Conservation (phyloP, 1,284 basidiomycete species). For the Malassezia furfur region DNA sequence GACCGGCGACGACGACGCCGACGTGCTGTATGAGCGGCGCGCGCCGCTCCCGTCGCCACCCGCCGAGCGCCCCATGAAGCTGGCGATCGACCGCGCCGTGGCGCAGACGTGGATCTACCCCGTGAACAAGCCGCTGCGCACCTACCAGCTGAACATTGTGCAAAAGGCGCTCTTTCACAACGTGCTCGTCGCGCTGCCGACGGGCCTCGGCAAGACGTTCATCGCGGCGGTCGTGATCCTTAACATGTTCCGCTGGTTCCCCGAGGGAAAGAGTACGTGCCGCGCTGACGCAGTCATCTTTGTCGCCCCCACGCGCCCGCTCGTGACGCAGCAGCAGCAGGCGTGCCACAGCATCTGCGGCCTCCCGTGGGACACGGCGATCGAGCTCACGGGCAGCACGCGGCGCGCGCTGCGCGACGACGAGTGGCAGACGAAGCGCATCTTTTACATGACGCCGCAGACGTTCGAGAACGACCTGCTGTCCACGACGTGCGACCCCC, state of each 20-base stretch:
- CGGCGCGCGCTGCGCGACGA: slow-evolving; percentile 24
- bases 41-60: neutral
- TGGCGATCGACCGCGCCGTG: slow-evolving; percentile 62
- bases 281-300: slow-evolving; percentile 83
- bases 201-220: slow-evolving; percentile 95
- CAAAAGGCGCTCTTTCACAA: slow-evolving; percentile 71
- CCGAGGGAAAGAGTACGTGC: slow-evolving; percentile 33
- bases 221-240: slow-evolving; percentile 90
- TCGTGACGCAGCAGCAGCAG: slow-evolving; percentile 76
- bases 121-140: slow-evolving; percentile 72
- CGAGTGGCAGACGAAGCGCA: slow-evolving; percentile 70
- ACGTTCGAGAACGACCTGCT: slow-evolving; percentile 81
- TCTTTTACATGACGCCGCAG: slow-evolving; percentile 97
- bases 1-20: neutral
- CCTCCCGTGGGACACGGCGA: slow-evolving; percentile 75
- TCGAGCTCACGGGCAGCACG: slow-evolving; percentile 68
- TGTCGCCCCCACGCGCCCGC: slow-evolving; percentile 86
- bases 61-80: slow-evolving; percentile 22
- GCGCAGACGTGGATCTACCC: slow-evolving; percentile 86
- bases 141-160: slow-evolving; percentile 93
- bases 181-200: slow-evolving; percentile 85
- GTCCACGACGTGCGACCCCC: slow-evolving; percentile 64
- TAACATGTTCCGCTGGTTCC: slow-evolving; percentile 46
- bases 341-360: slow-evolving; percentile 91
- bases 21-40: neutral